Evolutionary conservation across 352 stramenopile species (phyloP).

Genomic region (Plasmopara muralis): DNA sequence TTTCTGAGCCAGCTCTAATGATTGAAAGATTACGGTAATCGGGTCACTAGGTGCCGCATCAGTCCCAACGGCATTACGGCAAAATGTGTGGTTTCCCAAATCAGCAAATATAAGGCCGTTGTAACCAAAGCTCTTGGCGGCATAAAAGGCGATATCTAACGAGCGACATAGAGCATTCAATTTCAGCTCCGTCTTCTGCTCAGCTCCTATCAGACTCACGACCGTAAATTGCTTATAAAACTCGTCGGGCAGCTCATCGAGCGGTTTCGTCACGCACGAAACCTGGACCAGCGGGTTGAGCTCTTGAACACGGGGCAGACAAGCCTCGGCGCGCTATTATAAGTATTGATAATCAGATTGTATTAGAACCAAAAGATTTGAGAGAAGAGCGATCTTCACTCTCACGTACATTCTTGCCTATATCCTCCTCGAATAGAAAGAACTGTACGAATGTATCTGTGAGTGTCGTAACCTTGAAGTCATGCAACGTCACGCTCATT

Average conservation of each 20-base stretch:
- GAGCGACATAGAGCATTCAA: conserved; percentile 55
- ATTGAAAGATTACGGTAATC: conserved; percentile 45
- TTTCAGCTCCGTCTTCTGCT: conserved; percentile 39
- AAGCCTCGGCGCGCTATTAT: conserved; percentile 58
- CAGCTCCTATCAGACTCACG: conserved; percentile 60
- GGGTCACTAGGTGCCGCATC: conserved; percentile 28
- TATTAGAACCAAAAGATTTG: background rate
- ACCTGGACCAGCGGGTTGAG: conserved; percentile 93
- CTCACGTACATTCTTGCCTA: conserved; percentile 63
- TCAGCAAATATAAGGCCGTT: conserved; percentile 76
- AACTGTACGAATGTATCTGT: conserved; percentile 72
- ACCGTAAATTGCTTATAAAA: conserved; percentile 87
- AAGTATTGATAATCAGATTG: background rate
- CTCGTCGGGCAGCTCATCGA: conserved; percentile 44
- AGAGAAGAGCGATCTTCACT: background rate
- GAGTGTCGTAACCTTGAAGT: conserved; percentile 50
- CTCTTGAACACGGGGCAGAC: conserved; percentile 84
- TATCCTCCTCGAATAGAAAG: conserved; percentile 63
- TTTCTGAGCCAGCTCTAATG: conserved; percentile 38
- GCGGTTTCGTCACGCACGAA: conserved; percentile 58
- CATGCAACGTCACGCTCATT: conserved; percentile 91
- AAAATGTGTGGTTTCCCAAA: conserved; percentile 59
- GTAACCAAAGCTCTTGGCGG: conserved; percentile 69
- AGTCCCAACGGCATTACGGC: conserved; percentile 32
- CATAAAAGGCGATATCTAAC: conserved; percentile 61